phyloP scores from a whole-genome alignment of 257 asterid species.

The Salvia hispanica region DNA sequence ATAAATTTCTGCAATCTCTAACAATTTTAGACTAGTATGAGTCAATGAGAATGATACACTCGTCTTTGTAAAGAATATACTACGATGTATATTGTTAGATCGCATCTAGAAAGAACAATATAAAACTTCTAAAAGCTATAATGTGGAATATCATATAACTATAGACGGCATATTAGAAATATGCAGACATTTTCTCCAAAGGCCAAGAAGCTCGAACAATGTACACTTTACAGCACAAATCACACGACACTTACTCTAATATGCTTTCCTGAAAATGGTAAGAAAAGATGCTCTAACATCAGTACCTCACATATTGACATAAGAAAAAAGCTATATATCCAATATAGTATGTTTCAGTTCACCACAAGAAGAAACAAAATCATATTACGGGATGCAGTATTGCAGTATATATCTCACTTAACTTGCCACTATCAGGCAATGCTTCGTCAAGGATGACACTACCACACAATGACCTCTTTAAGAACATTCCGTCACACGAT shows the following conservation, averaged over 20 bases:
- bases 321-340: background rate
- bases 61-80: background rate
- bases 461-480: background rate
- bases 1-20: conserved; percentile 1
- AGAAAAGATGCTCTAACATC: background rate
- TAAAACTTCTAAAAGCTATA: background rate
- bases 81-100: background rate
- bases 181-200: background rate
- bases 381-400: background rate
- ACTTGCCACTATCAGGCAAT: background rate
- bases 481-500: conserved; percentile 2
- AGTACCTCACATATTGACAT: too few species aligned
- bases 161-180: background rate
- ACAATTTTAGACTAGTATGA: conserved; percentile 17
- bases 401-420: background rate
- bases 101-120: background rate
- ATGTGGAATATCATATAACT: background rate
- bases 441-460: background rate
- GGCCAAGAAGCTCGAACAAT: background rate
- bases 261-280: background rate
- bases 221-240: background rate
- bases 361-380: background rate
- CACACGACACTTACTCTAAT: background rate
- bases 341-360: background rate
- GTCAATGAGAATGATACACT: conserved; percentile 7